Evolutionary conservation across 805 yeast species (phyloP).

Genomic region (Barnettozyma vustinii): DNA sequence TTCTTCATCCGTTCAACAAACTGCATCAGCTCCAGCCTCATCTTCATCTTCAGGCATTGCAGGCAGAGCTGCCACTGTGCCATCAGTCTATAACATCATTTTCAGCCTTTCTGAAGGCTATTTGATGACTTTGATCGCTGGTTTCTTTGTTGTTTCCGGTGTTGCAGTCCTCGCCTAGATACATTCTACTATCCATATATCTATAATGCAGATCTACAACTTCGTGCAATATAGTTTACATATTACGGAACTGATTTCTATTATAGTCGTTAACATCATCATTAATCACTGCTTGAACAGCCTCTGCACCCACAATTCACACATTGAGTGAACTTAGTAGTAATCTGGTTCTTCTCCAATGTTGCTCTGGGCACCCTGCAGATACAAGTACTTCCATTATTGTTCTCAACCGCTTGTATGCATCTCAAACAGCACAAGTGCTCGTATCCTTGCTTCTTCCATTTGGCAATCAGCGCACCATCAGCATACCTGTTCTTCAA

Average conservation of each 20-base stretch:
- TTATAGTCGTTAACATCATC: background rate
- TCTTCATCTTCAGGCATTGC: constrained; percentile 24
- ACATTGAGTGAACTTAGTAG: constrained; percentile 45
- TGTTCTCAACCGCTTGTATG: constrained; percentile 56
- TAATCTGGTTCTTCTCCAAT: constrained; percentile 30
- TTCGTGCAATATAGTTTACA: background rate
- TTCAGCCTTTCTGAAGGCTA: constrained; percentile 8
- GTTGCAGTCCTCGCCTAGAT: constrained; percentile 12
- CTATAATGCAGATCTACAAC: background rate
- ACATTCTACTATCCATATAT: constrained; percentile 8
- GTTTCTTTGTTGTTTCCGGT: constrained; percentile 8
- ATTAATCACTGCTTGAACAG: constrained; percentile 68
- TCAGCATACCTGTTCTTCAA: constrained; percentile 63
- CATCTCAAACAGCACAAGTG: constrained; percentile 79
- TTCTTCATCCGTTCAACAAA: constrained; percentile 12
- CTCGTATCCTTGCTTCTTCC: constrained; percentile 85
- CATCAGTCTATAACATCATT: constrained; percentile 15
- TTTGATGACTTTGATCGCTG: constrained; percentile 3
- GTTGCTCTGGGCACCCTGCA: constrained; percentile 77
- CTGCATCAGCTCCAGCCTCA: constrained; percentile 23
- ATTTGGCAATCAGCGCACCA: constrained; percentile 69
- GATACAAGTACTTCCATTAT: constrained; percentile 67
- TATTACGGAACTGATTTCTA: background rate
- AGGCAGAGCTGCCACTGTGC: constrained; percentile 19
- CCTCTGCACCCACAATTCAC: constrained; percentile 83